phyloP scores from a whole-genome alignment of 495 filamentous ascomycete species.

The Trichoderma asperelloides region DNA sequence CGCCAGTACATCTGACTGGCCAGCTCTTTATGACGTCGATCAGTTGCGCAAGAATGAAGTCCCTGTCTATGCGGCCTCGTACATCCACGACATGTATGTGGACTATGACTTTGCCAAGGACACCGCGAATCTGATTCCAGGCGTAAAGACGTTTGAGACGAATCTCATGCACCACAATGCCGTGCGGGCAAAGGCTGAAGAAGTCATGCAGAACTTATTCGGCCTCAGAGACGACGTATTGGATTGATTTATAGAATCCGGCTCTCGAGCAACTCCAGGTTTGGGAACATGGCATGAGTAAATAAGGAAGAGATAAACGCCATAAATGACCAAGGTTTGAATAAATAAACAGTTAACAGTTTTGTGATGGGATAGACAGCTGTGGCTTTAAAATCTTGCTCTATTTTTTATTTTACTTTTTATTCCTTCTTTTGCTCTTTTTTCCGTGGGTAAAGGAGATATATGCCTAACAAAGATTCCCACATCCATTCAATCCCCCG shows the following conservation, averaged over 20 bases:
- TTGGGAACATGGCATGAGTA: no score
- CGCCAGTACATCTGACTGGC: constrained; percentile 60
- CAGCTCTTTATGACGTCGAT: constrained; percentile 62
- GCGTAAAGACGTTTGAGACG: constrained; percentile 72
- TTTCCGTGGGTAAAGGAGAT: background rate
- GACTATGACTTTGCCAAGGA: constrained; percentile 61
- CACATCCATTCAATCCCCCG: background rate
- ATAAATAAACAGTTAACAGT: background rate
- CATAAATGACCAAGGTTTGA: background rate
- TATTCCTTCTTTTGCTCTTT: background rate
- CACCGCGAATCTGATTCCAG: constrained; percentile 67
- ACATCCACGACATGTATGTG: constrained; percentile 91
- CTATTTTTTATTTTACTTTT: background rate
- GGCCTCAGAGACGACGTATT: constrained; percentile 61
- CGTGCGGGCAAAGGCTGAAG: constrained; percentile 59
- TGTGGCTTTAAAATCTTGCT: background rate
- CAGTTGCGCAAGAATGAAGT: constrained; percentile 71
- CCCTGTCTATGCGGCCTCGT: constrained; percentile 82
- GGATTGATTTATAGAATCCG: constrained; percentile 38
- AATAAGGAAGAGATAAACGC: background rate
- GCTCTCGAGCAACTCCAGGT: background rate
- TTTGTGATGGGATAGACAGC: background rate
- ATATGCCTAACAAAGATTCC: background rate
- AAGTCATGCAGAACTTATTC: constrained; percentile 64
- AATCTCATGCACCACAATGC: constrained; percentile 84